Base-by-base conservation (phyloP, 176 grass and related monocot species). In the Oryza glaberrima region DNA sequence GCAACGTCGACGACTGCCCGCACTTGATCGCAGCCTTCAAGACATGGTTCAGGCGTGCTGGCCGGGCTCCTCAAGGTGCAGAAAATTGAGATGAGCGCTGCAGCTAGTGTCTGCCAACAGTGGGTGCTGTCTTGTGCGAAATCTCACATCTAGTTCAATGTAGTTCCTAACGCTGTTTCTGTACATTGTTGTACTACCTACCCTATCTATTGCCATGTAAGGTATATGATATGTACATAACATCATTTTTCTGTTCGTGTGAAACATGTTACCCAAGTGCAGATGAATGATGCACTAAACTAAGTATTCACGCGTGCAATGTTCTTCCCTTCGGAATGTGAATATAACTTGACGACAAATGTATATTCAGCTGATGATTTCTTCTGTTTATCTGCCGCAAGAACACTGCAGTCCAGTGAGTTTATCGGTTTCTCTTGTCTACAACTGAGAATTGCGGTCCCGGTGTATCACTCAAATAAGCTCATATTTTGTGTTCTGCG, bases 21-120 rank as follows among this genome's bases (percentile, higher is more conserved):
- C 83, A 81, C 66, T 72, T 91, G 76, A 73, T 94, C 2, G 3
- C 79, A 1, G 77, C 79, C 6, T 85, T 88, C 77, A 82, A 88
- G 69, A 85, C 82, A 0, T 82, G 79, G 82, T 88, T 90, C 70
- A 56, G 72, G 36, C 89, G 81, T 11, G 85, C 89, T 77, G 77
- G 43, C 10, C 47, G 49, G 80, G 16, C 49, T 86, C 84, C 84
- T 44, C 76, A 52, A 32, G 84, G 49, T 3, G 40, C 30, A 8
- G 81, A 36, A 44, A 69, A 84, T 38, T 87, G 80, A 90, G 49
- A 13, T 38, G 40, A 49, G 75, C 25, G 5, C 46, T 20, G 25
- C 20, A 74, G 58, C 46, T 54, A 41, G 17, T 11, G 2, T 45
- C 77, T 17, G 6, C 45, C 15, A 16, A 2, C 75, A 51, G 61